A percentile compares a stretch with the other conserved stretches of the same genome.
Conservation (phyloP, 2,329 filamentous ascomycete species). For the Aspergillus sp. region DNA sequence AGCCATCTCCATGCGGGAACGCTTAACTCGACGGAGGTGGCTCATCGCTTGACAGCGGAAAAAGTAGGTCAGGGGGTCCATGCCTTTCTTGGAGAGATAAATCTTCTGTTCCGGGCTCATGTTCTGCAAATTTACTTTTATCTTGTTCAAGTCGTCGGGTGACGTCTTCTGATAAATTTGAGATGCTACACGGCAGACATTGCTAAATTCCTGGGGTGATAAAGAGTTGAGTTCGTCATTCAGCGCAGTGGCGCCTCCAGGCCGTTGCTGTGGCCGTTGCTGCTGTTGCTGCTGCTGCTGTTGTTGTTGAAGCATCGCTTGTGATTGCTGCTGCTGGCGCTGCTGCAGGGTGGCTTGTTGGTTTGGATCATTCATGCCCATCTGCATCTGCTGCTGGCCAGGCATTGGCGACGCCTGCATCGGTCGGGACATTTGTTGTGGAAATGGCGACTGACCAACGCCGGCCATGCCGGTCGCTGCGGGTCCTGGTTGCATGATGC, state of each 20-base stretch:
- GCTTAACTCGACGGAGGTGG: conserved; percentile 39
- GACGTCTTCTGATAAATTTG: conserved; percentile 48
- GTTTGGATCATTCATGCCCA: conserved; percentile 34
- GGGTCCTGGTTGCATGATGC: conserved; percentile 38
- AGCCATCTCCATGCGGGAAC: conserved; percentile 31
- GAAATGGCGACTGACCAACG: conserved; percentile 45
- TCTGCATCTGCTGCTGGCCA: conserved; percentile 38
- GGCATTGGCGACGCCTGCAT: conserved; percentile 53
- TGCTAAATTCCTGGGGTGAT: conserved; percentile 41
- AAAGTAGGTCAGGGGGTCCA: conserved; percentile 52
- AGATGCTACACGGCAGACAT: conserved; percentile 48
- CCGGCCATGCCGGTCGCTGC: conserved; percentile 32
- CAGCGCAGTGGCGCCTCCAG: conserved; percentile 25
- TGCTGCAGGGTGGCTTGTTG: conserved; percentile 37
- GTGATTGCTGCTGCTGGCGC: conserved; percentile 31
- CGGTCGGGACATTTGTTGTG: conserved; percentile 50
- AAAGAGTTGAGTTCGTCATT: conserved; percentile 38
- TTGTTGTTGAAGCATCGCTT: conserved; percentile 18
- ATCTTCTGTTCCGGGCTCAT: conserved; percentile 50
- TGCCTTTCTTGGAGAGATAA: conserved; percentile 43
- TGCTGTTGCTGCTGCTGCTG: conserved; percentile 28
- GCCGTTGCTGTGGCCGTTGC: conserved; percentile 33
- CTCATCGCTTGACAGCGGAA: conserved; percentile 51
- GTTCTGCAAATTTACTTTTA: conserved; percentile 47
- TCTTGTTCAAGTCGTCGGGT: conserved; percentile 48